Base-by-base conservation (phyloP, 2,329 filamentous ascomycete genomes). In the Davidsoniella eucalypti region DNA sequence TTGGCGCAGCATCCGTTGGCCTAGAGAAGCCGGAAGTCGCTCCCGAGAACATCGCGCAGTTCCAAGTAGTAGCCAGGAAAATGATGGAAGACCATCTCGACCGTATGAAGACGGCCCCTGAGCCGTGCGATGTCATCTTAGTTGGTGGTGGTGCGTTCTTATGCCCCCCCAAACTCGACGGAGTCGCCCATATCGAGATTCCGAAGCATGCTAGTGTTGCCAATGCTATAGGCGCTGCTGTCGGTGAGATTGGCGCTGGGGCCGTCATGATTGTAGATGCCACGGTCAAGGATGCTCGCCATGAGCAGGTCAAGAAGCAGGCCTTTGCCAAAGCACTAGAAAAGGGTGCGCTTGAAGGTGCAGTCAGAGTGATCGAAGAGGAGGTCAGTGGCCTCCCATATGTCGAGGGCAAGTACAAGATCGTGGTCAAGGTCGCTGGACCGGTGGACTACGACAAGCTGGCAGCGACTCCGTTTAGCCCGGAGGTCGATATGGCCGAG, bases 1-100 rank as follows among this genome's bases (percentile, higher is more conserved):
- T 46, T 9, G 53, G 54, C 8, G 60, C 58, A 16, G 57, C 56
- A 0, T 45, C 57, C 3, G 55, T 67, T 0, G 65, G 65, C 2
- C 16, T 44, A 8, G 18, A 29, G 25, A 50, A 10, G 8, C 21
- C 52, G 1, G 16, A 25, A 2, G 29, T 57, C 29, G 53, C 60
- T 1, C 52, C 46, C 2, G 61, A 59, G 0, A 54, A 57, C 2
- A 54, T 60, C 6, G 29, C 47, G 2, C 49, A 51, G 14, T 56
- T 52, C 29, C 44, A 45, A 21, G 44, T 21, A 2, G 37, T 42
- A 7, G 52, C 56, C 21, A 54, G 54, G 25, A 49, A 38, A 16
- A 57, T 57, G 50, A 52, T 58, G 7, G 56, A 57, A 36, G 49
- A 53, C 8, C 52, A 54, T 49, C 52, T 58, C 14, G 57, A 58